These are phyloP conservation scores for Toxicodendron radicans DNA, from an alignment of 345 rosid genomes.

Conservation along the genomic window DNA sequence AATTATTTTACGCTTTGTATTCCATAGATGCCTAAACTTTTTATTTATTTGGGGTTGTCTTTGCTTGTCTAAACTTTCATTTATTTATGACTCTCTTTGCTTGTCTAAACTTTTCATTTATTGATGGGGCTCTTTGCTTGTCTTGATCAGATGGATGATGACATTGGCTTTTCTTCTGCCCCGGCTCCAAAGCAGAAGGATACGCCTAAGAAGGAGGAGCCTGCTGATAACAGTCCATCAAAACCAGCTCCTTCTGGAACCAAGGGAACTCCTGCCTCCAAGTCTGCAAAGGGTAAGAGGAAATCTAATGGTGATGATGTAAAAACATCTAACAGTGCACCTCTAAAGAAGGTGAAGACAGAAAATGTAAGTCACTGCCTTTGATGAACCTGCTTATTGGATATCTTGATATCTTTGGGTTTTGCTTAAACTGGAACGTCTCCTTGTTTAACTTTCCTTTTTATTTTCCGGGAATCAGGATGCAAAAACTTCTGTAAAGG, in stretches of 20 bases:
- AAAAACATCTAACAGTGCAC: constrained; percentile 58
- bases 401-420: neutral
- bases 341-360: constrained; percentile 80
- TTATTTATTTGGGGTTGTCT: neutral
- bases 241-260: constrained; percentile 64
- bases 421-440: neutral
- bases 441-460: neutral
- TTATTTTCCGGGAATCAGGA: constrained; percentile 39
- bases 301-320: constrained; percentile 67
- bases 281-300: constrained; percentile 83
- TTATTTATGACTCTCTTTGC: too few species aligned
- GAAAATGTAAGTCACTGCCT: constrained; percentile 58
- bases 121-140: constrained; percentile 7
- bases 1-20: neutral
- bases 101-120: neutral
- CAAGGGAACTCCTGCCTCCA: constrained; percentile 75
- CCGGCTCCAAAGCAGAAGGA: constrained; percentile 70
- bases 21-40: neutral
- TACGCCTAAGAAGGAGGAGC: constrained; percentile 76
- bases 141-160: constrained; percentile 65
- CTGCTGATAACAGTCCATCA: constrained; percentile 62
- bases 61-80: neutral
- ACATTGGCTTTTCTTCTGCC: constrained; percentile 47
- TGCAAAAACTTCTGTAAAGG: constrained; percentile 45
- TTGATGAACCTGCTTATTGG: neutral